Evolutionary conservation across 768 basidiomycete genomes (phyloP).

Genomic region (Mycena polygramma): DNA sequence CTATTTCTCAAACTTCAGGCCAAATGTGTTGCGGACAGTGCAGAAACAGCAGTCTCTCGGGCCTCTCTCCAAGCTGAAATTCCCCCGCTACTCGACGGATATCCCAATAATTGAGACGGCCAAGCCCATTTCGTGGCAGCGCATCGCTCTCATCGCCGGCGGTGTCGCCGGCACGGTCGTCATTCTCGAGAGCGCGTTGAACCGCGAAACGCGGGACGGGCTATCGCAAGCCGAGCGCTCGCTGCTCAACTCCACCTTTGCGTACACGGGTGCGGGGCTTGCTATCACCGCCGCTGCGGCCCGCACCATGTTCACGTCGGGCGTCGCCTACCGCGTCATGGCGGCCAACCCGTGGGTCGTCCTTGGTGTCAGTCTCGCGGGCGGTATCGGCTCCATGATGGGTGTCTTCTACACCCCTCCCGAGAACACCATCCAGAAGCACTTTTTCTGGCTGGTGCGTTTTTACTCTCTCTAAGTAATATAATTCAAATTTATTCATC

Average conservation of each 20-base stretch:
- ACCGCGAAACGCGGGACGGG: constrained; percentile 82
- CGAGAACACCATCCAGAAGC: constrained; percentile 81
- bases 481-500: neutral
- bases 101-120: constrained; percentile 47
- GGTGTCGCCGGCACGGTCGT: constrained; percentile 81
- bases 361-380: constrained; percentile 83
- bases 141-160: constrained; percentile 49
- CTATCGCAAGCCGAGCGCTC: constrained; percentile 73
- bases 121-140: constrained; percentile 49
- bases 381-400: constrained; percentile 89
- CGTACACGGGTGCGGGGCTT: constrained; percentile 87
- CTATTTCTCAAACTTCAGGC: constrained; percentile 34
- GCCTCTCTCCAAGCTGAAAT: constrained; percentile 28
- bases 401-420: constrained; percentile 84
- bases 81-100: constrained; percentile 57
- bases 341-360: constrained; percentile 90
- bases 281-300: constrained; percentile 84
- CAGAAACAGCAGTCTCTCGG: constrained; percentile 27
- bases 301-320: constrained; percentile 78
- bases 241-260: constrained; percentile 83
- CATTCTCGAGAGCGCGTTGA: constrained; percentile 73
- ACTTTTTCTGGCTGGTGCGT: constrained; percentile 83
- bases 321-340: constrained; percentile 81
- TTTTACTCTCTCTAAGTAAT: neutral
- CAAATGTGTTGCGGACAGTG: constrained; percentile 32